Conservation (phyloP, 805 yeast genomes). For the Candida taoyuanica region DNA sequence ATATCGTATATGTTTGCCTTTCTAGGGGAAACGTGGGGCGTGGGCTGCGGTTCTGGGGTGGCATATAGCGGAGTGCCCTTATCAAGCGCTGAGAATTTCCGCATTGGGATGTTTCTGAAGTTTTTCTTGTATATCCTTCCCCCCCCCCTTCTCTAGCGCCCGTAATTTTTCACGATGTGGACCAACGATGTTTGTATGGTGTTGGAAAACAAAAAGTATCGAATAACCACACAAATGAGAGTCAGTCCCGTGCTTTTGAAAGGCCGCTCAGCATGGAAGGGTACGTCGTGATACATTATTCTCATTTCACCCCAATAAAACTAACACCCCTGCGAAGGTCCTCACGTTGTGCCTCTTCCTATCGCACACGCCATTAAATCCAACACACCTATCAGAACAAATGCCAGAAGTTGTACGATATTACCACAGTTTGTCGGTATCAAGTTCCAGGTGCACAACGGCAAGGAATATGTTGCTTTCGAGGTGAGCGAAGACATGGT, state of each 20-base stretch:
- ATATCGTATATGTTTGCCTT: too few species aligned
- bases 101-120: too few species aligned
- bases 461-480: conserved; percentile 86
- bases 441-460: conserved; percentile 93
- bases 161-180: conserved; percentile 2
- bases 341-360: conserved; percentile 93
- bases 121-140: too few species aligned
- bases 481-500: conserved; percentile 94
- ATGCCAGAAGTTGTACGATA: conserved; percentile 91
- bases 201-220: not conserved
- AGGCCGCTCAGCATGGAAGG: conserved; percentile 59
- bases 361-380: conserved; percentile 75
- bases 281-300: too few species aligned
- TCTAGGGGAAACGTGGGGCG: too few species aligned
- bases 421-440: conserved; percentile 95
- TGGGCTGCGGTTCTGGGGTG: too few species aligned
- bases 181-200: not conserved
- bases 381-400: conserved; percentile 88
- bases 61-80: too few species aligned
- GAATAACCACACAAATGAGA: conserved; percentile 31
- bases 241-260: conserved; percentile 36
- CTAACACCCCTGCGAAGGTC: conserved; percentile 48
- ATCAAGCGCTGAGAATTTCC: too few species aligned
- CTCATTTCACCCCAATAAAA: too few species aligned
- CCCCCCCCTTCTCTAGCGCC: too few species aligned